Evolutionary conservation across 371 early-diverging fungal genomes (phyloP).

Genomic region (Fennellomyces sp.): DNA sequence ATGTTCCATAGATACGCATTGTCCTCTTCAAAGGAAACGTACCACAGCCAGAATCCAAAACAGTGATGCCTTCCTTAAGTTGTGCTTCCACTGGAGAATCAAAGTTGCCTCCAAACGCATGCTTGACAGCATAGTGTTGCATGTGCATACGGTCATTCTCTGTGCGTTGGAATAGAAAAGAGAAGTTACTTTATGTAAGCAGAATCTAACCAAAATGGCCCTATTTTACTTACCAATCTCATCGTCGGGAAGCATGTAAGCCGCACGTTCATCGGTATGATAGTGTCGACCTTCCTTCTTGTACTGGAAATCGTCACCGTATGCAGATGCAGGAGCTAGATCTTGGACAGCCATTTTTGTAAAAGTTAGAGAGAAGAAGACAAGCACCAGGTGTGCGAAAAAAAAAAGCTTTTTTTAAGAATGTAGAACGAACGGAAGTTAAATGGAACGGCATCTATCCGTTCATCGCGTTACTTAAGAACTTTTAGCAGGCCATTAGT

Average conservation of each 20-base stretch:
- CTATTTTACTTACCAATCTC: constrained; percentile 27
- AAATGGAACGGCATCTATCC: too few relatives aligned
- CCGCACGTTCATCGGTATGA: constrained; percentile 36
- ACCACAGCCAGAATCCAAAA: constrained; percentile 36
- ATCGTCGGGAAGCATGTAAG: constrained; percentile 55
- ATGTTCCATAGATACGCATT: too few relatives aligned
- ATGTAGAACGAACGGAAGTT: too few relatives aligned
- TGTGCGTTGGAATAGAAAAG: constrained; percentile 47
- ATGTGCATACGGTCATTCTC: constrained; percentile 8
- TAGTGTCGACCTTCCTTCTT: constrained; percentile 3
- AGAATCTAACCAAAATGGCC: neutral
- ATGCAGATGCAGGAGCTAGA: too few relatives aligned
- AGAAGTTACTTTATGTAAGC: constrained; percentile 25
- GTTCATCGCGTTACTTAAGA: too few relatives aligned
- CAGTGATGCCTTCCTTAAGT: constrained; percentile 3
- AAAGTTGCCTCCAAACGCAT: neutral
- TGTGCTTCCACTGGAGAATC: constrained; percentile 1
- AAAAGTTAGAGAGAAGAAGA: neutral
- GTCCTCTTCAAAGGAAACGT: too few relatives aligned
- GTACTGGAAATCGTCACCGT: neutral
- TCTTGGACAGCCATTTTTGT: neutral
- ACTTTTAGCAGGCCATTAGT: too few relatives aligned
- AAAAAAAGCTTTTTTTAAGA: too few relatives aligned
- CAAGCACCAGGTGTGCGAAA: too few relatives aligned
- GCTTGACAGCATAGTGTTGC: constrained; percentile 2